Evolutionary conservation across 2,329 filamentous ascomycete genomes (phyloP), one percentile per base, ranked within the genome.

Genomic region (Botrytis squamosa): DNA sequence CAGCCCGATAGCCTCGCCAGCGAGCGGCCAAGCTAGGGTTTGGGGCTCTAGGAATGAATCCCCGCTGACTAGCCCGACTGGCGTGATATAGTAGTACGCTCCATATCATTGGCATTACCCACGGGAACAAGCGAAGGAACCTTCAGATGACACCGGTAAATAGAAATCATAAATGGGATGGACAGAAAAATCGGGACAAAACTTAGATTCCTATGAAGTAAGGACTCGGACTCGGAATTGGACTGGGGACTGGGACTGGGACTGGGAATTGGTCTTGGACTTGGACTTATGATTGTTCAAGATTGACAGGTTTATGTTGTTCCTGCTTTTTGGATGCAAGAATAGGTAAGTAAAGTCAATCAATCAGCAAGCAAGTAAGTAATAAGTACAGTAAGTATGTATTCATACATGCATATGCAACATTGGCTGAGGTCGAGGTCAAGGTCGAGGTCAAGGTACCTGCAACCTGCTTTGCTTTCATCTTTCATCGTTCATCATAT

Each of bases 81-180:
- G 71, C 52, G 52, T 73, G 71, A 73, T 62, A 25, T 40, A 7
- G 16, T 40, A 57, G 36, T 33, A 57, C 29, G 36, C 66, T 68
- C 36, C 49, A 46, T 68, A 68, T 36, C 38, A 42, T 40, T 63
- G 60, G 60, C 36, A 63, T 46, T 55, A 72, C 57, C 64, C 42
- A 59, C 70, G 70, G 70, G 62, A 68, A n/a, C 29, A 72, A 62
- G 70, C 63, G 70, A 73, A 66, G 29, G 44, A 40, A 40, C 59
- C 25, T 69, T 73, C 52, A 59, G 29, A 52, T 62, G 71, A 60
- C n/a, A 68, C 36, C 18, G 46, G 49, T 60, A 42, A 29, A 57
- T 57, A 57, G 38, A 69, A 46, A 60, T 69, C 55, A 69, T 52
- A 73, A 69, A 60, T 73, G 71, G 71, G 71, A 69, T 73, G 71